Conservation (phyloP, 176 grass and related monocot genomes). For the Hordeum marinum region DNA sequence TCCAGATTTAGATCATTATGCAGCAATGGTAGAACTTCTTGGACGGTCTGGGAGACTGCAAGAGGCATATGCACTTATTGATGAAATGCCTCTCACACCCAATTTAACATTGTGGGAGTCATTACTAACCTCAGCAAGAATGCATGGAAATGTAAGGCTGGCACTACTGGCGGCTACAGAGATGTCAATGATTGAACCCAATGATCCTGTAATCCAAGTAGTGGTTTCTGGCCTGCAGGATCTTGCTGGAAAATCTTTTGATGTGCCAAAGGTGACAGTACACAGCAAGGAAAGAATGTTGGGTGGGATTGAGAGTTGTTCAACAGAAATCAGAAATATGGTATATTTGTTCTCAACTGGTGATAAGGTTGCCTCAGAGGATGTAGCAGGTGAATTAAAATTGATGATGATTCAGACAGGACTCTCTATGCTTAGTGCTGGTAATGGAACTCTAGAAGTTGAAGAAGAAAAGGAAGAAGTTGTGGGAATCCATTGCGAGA, state of each 20-base stretch:
- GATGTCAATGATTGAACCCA: constrained; percentile 45
- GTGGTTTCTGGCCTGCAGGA: constrained; percentile 42
- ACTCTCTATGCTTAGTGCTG: constrained; percentile 3
- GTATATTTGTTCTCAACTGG: constrained; percentile 50
- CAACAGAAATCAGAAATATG: constrained; percentile 42
- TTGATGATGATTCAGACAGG: constrained; percentile 20
- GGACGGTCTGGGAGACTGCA: constrained; percentile 56
- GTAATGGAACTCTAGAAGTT: constrained; percentile 26
- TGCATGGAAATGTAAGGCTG: constrained; percentile 49
- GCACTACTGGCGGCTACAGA: constrained; percentile 42
- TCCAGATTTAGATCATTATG: constrained; percentile 60
- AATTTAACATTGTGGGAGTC: constrained; percentile 53
- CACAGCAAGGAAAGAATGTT: constrained; percentile 28
- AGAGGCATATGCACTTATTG: constrained; percentile 62
- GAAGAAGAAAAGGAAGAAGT: constrained; percentile 52
- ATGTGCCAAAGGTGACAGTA: constrained; percentile 21
- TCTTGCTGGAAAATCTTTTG: constrained; percentile 33
- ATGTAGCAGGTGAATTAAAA: constrained; percentile 28
- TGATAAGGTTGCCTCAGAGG: constrained; percentile 19
- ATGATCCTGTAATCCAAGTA: constrained; percentile 33
- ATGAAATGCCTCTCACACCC: constrained; percentile 51
- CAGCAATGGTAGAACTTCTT: constrained; percentile 52
- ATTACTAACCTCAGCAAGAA: constrained; percentile 51
- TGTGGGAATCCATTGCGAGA: constrained; percentile 47
- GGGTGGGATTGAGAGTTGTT: constrained; percentile 39